A percentile compares a stretch with the other conserved stretches of the same genome.
Evolutionary conservation across 805 yeast genomes (phyloP).

Genomic region (Barnettozyma pratensis): DNA sequence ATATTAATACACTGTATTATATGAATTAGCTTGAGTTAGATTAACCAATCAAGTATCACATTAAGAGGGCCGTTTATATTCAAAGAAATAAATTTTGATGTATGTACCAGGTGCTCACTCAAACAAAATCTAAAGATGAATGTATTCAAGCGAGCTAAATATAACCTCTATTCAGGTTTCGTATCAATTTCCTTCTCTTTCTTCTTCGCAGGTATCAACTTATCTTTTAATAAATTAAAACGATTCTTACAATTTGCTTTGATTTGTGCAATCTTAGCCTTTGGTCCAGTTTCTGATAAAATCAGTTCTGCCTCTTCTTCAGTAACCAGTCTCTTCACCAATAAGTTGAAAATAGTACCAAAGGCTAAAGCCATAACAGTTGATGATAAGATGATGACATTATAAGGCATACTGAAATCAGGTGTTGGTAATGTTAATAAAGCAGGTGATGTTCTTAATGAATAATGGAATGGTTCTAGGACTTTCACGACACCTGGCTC

Average conservation of each 20-base stretch:
- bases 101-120: too few relatives aligned
- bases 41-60: too few relatives aligned
- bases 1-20: too few relatives aligned
- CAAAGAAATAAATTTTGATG: too few relatives aligned
- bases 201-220: neutral
- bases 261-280: constrained; percentile 4
- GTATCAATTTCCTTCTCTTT: neutral
- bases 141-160: too few relatives aligned
- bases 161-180: too few relatives aligned
- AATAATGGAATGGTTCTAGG: constrained; percentile 37
- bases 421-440: constrained; percentile 89
- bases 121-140: too few relatives aligned
- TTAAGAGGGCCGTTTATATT: too few relatives aligned
- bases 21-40: too few relatives aligned
- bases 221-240: neutral
- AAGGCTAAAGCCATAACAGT: constrained; percentile 90
- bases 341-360: constrained; percentile 77
- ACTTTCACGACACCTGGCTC: constrained; percentile 83
- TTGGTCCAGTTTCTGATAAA: constrained; percentile 14
- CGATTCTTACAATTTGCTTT: neutral
- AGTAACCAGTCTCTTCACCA: constrained; percentile 69
- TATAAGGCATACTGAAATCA: constrained; percentile 97
- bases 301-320: constrained; percentile 49
- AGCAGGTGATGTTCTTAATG: constrained; percentile 79
- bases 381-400: constrained; percentile 89